Base-by-base conservation (phyloP, 228 moss, liverwort and hornwort species). In the Sphagnum fallax region DNA sequence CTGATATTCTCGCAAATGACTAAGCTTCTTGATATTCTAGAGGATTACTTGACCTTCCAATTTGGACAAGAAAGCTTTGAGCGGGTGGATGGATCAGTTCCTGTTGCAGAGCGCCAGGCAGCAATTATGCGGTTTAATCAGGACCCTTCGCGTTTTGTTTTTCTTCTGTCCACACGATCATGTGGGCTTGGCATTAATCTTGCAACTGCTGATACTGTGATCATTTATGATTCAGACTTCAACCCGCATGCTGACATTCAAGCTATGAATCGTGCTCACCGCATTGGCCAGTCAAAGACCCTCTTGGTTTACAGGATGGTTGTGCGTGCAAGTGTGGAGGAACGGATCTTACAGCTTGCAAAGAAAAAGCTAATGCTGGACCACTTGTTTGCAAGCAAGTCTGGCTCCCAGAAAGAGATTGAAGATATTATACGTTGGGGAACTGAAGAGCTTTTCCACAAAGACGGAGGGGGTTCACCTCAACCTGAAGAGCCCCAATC, bases 201-300 rank as follows among this genome's bases (percentile, higher is more conserved):
- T 66, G 87, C 90, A 53, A 74, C 85, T 61, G 93, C 73, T 61
- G 97, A 98, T 71, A 93, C 97, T 14, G 91, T 93, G 51, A 89
- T 98, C 49, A 83, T 98, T 50, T 90, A 93, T 73, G 97, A 98
- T 75, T 98, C 91, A 50, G 89, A 98, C 63, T 77, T 90, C 11
- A 84, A 93, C 62, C 91, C 97, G 15, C 87, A 81, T 62, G 88
- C 87, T 61, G 93, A 98, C 63, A 90, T 93, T 63, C 85, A 93
- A 83, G 93, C 93, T 51, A 80, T 98, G 89, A 93, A 84, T 61
- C 88, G 90, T 69, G 87, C 90, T 16, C 87, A 87, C 65, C 77
- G 83, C 49, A 86, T 89, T 67, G 87, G 89, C 50, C 85, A 90
- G 67, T 90, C 85, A 12, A 77, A 91, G 77, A 84, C 82, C 8